These are phyloP conservation scores for Polygonum maritimum DNA, from an alignment of 148 eudicot genomes.

Conservation along the genomic window DNA sequence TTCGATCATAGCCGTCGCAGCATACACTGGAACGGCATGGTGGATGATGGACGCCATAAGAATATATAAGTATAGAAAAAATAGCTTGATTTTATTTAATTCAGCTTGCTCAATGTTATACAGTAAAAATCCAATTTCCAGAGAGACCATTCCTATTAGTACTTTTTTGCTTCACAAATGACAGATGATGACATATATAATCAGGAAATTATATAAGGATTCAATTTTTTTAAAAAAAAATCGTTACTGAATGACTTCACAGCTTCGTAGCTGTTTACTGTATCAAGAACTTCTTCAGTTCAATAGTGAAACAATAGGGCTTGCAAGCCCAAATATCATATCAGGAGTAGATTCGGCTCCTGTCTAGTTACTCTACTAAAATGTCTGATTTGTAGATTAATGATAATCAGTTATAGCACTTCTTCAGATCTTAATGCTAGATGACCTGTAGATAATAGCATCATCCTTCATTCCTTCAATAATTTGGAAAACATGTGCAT, in stretches of 20 bases:
- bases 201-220: neutral
- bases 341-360: neutral
- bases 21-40: constrained; percentile 82
- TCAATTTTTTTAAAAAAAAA: neutral
- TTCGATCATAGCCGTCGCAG: constrained; percentile 52
- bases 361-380: neutral
- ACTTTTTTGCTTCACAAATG: neutral
- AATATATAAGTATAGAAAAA: neutral
- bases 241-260: neutral
- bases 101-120: neutral
- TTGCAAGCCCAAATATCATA: neutral
- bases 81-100: neutral
- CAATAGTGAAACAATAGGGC: no score
- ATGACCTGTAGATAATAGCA: neutral
- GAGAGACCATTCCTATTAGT: neutral
- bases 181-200: neutral
- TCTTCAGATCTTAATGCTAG: neutral
- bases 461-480: neutral
- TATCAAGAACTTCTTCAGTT: neutral
- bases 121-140: neutral
- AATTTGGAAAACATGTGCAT: neutral
- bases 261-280: neutral
- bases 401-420: neutral
- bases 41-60: constrained; percentile 77
- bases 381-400: neutral